phyloP scores from a whole-genome alignment of 306 rosid genomes.

The Betula pendula region DNA sequence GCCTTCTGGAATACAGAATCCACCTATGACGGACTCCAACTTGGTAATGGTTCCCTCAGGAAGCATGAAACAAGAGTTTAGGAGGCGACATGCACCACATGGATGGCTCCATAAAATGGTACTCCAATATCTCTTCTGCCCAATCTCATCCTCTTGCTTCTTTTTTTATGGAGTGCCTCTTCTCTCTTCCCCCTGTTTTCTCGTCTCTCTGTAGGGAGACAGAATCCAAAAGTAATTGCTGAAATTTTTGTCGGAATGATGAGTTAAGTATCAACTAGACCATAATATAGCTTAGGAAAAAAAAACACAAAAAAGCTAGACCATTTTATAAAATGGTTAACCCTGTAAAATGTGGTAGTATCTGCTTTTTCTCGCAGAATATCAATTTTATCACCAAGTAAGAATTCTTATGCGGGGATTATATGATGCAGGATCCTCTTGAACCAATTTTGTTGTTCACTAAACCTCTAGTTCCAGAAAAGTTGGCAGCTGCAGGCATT shows the following conservation, averaged over 20 bases:
- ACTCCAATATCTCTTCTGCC: conserved; percentile 17
- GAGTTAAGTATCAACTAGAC: neutral
- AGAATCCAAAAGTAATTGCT: neutral
- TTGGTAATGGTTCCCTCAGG: conserved; percentile 52
- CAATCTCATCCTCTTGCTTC: neutral
- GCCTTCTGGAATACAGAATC: conserved; percentile 43
- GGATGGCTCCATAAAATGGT: conserved; percentile 99
- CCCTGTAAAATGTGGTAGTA: neutral
- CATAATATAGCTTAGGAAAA: neutral
- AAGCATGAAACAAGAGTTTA: conserved; percentile 66
- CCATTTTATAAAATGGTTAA: neutral
- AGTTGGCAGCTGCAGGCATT: conserved; percentile 83
- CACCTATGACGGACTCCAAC: conserved; percentile 51
- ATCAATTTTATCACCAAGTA: neutral
- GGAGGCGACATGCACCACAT: conserved; percentile 63
- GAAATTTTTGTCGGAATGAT: neutral
- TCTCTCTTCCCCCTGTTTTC: neutral
- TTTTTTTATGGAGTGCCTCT: neutral
- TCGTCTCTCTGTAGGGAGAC: neutral
- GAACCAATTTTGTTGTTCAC: conserved; percentile 91
- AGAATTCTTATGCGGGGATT: conserved; percentile 29
- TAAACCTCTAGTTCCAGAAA: conserved; percentile 85
- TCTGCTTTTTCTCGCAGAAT: neutral
- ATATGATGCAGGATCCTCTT: conserved; percentile 77
- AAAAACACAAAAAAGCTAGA: too few relatives aligned